Conservation (phyloP, 257 asterid species). For the Nicotiana tabacum region DNA sequence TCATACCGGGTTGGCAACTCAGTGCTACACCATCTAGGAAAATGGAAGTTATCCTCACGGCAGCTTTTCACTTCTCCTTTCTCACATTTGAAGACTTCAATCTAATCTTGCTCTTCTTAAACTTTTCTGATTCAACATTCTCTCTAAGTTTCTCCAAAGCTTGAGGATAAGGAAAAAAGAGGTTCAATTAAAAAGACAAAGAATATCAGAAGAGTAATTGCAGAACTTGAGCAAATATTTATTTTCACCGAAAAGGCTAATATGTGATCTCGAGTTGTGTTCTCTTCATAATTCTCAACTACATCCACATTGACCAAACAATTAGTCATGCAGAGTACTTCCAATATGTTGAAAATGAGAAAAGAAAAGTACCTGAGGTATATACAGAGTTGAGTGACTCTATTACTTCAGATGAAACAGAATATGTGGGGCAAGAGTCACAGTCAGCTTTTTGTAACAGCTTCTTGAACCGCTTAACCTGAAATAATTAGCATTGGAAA, state of each 20-base stretch:
- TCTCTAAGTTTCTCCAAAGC: constrained; percentile 74
- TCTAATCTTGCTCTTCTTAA: constrained; percentile 33
- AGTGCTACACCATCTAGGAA: not conserved
- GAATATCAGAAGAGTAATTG: not conserved
- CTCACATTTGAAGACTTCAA: constrained; percentile 19
- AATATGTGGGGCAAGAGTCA: constrained; percentile 53
- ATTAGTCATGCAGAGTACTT: not conserved
- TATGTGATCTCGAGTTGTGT: not conserved
- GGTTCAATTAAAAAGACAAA: not conserved
- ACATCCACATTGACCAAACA: not conserved
- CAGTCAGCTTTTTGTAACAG: constrained; percentile 60
- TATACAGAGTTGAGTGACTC: constrained; percentile 50
- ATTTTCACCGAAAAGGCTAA: not conserved
- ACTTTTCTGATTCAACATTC: constrained; percentile 46
- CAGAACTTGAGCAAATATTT: not conserved
- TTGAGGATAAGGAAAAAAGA: constrained; percentile 19
- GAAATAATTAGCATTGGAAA: constrained; percentile 19
- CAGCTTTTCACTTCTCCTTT: constrained; percentile 23
- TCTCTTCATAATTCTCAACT: not conserved
- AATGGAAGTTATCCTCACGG: constrained; percentile 8
- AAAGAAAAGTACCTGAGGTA: constrained; percentile 38
- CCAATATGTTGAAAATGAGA: not conserved
- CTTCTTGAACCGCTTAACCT: constrained; percentile 60
- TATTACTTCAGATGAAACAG: constrained; percentile 52
- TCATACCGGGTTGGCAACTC: not conserved